phyloP scores from a whole-genome alignment of 495 filamentous ascomycete species.

The Podospora pseudoanserina region DNA sequence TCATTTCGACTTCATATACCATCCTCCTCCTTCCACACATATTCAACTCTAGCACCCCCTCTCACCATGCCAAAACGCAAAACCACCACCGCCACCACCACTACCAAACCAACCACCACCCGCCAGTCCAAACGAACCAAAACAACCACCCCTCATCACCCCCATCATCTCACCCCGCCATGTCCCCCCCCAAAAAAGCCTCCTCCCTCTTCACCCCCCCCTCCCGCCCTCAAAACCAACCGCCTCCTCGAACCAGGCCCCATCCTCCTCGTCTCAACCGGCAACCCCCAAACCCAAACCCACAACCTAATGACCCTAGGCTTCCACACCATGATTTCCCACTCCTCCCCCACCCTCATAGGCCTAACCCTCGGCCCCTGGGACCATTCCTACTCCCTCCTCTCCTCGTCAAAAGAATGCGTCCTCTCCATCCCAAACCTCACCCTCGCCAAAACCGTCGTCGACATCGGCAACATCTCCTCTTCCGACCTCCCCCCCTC shows the following conservation, averaged over 20 bases:
- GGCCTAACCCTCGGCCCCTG: neutral
- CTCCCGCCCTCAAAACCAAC: neutral
- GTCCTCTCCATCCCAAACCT: neutral
- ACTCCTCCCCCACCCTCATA: neutral
- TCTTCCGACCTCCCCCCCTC: neutral
- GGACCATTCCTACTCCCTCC: neutral
- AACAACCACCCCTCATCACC: neutral
- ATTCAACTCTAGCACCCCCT: neutral
- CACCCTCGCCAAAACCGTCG: neutral
- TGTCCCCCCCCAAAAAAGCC: neutral
- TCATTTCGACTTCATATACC: neutral
- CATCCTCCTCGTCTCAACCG: slow-evolving; percentile 1
- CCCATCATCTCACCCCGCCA: neutral
- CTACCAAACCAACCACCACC: neutral
- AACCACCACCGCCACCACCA: neutral
- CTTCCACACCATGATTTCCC: neutral
- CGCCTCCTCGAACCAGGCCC: slow-evolving; percentile 2
- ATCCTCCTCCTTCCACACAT: neutral
- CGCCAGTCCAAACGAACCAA: neutral
- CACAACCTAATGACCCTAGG: neutral
- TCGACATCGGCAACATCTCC: neutral
- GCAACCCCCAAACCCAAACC: neutral
- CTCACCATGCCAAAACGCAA: no score
- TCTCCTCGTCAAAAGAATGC: neutral
- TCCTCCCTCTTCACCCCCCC: neutral